phyloP scores from a whole-genome alignment of 345 rosid species.

The Diplotaxis tenuifolia region DNA sequence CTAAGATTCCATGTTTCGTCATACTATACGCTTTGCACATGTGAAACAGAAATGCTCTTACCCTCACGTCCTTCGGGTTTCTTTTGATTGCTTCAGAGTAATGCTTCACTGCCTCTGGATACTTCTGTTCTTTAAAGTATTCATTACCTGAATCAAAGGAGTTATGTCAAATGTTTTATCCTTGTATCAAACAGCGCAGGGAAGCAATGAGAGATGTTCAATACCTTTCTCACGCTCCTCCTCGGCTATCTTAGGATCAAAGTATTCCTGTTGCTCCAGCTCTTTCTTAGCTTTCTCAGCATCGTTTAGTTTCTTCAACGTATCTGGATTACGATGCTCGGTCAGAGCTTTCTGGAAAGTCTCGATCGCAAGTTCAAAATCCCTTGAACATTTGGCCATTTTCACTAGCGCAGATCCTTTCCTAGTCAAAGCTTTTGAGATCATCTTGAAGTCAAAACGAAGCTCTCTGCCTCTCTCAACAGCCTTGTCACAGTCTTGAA shows the following conservation, averaged over 20 bases:
- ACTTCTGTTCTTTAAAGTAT: slow-evolving; percentile 80
- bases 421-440: slow-evolving; percentile 92
- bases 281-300: slow-evolving; percentile 95
- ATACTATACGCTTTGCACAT: not conserved
- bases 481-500: slow-evolving; percentile 91
- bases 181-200: not conserved
- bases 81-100: slow-evolving; percentile 85
- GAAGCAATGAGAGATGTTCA: not conserved
- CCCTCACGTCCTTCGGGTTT: slow-evolving; percentile 74
- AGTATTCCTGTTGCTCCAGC: slow-evolving; percentile 82
- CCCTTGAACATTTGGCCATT: slow-evolving; percentile 69
- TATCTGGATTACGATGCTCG: slow-evolving; percentile 96
- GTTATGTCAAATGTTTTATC: not conserved
- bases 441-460: slow-evolving; percentile 90
- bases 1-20: not conserved
- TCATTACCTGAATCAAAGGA: slow-evolving; percentile 59
- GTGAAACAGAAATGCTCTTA: slow-evolving; percentile 17
- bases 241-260: slow-evolving; percentile 86
- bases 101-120: slow-evolving; percentile 91
- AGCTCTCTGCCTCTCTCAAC: slow-evolving; percentile 98
- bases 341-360: slow-evolving; percentile 97
- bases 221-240: slow-evolving; percentile 98
- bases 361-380: slow-evolving; percentile 81
- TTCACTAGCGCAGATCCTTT: slow-evolving; percentile 85
- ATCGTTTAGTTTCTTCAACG: slow-evolving; percentile 85